Base-by-base conservation (phyloP, 257 asterid species). In the Leonotis leonurus region DNA sequence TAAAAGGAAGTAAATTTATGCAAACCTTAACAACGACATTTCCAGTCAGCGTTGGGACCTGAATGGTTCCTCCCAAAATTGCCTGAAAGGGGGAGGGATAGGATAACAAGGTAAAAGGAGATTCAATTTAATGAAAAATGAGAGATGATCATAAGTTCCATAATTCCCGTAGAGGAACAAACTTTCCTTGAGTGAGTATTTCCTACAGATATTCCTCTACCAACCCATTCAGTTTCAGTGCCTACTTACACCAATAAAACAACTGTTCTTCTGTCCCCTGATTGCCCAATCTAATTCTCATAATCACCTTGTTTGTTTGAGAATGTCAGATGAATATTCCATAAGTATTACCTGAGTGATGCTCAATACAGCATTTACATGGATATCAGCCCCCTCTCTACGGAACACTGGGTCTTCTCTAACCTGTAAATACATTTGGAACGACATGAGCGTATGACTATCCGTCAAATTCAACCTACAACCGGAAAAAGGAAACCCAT, bases 381-480 rank as follows among this genome's bases (percentile, higher is more conserved):
- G 98, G 72, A 91, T 84, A 63, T 91, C 89, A 51, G 98, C 78
- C 45, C 89, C 91, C 71, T 91, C 94, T 76, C 98, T 88, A 21
- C 95, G 96, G 75, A 90, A 90, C 56, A 90, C 94, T 1, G 98
- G 98, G 57, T 90, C 98, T 81, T 88, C 95, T 60, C 94, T 84
- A 68, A 91, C 96, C 98, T 90, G 78, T 43, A 68, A 67, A 53
- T 17, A 63, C 46, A 49, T 53, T 22, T 55, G 46, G 53, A 60
- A 59, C 36, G 41, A 33, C 9, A 30, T 5, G 14, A 53, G 63
- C 56, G 40, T 54, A 25, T 18, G 48, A 24, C 44, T 17, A 27
- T 59, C 32, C 18, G 59, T 55, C 37, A 14, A 58, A 64, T 10
- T 39, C 60, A 60, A 22, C 62, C 43, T 37, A 54, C 26, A 36